A percentile compares a stretch with the other conserved stretches of the same genome.
phyloP scores from a whole-genome alignment of 495 filamentous ascomycete species.

The Talaromyces ruber region DNA sequence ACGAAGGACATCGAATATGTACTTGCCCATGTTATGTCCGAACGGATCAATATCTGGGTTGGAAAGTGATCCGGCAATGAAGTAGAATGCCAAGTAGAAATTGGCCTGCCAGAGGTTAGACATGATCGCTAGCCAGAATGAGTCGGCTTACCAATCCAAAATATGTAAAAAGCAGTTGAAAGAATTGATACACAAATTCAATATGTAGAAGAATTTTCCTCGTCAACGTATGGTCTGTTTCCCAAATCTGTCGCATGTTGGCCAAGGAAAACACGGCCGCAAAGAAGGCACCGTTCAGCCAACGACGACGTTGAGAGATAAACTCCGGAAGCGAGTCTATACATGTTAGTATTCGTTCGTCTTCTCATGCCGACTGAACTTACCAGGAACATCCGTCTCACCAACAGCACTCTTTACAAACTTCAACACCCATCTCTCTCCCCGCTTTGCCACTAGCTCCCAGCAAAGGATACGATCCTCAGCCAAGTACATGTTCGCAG shows the following conservation, averaged over 20 bases:
- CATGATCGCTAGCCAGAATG: not conserved
- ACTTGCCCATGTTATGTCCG: conserved; percentile 70
- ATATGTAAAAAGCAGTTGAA: conserved; percentile 88
- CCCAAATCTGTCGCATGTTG: conserved; percentile 90
- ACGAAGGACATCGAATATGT: conserved; percentile 78
- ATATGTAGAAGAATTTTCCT: conserved; percentile 90
- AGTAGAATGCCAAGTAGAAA: conserved; percentile 98
- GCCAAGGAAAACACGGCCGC: conserved; percentile 96
- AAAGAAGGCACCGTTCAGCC: conserved; percentile 99
- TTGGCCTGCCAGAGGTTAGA: conserved; percentile 53
- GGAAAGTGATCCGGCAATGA: conserved; percentile 89
- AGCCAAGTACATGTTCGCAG: conserved; percentile 98
- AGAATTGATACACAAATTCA: conserved; percentile 92
- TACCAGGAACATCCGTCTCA: conserved; percentile 95
- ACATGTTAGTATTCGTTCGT: not conserved
- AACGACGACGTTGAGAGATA: conserved; percentile 88
- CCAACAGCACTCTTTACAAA: conserved; percentile 94
- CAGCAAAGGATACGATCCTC: conserved; percentile 99
- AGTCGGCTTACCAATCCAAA: conserved; percentile 65
- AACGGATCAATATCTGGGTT: conserved; percentile 82
- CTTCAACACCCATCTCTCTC: conserved; percentile 93
- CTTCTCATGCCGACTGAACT: conserved; percentile 11
- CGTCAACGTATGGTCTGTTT: conserved; percentile 79
- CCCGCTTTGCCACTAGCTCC: conserved; percentile 94
- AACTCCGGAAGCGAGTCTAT: conserved; percentile 64